phyloP scores from a whole-genome alignment of 177 flowering plant species.

The Tripterygium wilfordii region DNA sequence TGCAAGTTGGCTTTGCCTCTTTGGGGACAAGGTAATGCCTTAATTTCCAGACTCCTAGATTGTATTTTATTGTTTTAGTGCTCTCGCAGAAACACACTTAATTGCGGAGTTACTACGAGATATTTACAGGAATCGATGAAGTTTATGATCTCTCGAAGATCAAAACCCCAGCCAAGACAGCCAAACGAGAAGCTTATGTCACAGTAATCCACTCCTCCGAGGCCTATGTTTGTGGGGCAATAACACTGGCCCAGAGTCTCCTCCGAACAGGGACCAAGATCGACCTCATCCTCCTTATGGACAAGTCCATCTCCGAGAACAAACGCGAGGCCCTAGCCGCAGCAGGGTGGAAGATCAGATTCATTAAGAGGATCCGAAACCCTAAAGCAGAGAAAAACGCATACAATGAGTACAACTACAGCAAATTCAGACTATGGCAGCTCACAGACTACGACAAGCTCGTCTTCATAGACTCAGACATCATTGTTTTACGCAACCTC shows the following conservation, averaged over 20 bases:
- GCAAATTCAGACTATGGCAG: conserved; percentile 95
- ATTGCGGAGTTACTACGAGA: too few species aligned
- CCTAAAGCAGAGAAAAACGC: conserved; percentile 60
- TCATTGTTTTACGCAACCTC: conserved; percentile 63
- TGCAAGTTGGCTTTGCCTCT: conserved; percentile 71
- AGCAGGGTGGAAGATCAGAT: conserved; percentile 81
- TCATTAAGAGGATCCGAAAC: conserved; percentile 77
- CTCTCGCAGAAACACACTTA: too few species aligned
- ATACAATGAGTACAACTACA: conserved; percentile 95
- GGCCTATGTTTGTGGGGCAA: conserved; percentile 89
- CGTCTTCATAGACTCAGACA: conserved; percentile 90
- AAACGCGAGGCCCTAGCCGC: conserved; percentile 51
- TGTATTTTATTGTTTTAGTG: too few species aligned
- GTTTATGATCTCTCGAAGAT: conserved; percentile 45
- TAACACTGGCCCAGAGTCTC: conserved; percentile 78
- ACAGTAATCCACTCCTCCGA: conserved; percentile 89
- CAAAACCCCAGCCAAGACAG: conserved; percentile 10
- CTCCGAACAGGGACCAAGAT: conserved; percentile 62
- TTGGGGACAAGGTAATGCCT: conserved; percentile 84
- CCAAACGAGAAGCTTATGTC: conserved; percentile 65
- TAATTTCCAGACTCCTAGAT: too few species aligned
- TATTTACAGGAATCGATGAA: conserved; percentile 47
- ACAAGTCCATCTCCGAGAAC: conserved; percentile 59
- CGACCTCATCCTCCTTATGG: conserved; percentile 77
- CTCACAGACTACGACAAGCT: conserved; percentile 79